Evolutionary conservation across 768 basidiomycete species (phyloP), one percentile per base, ranked within the genome.

Genomic region (Leccinum rimulosum): DNA sequence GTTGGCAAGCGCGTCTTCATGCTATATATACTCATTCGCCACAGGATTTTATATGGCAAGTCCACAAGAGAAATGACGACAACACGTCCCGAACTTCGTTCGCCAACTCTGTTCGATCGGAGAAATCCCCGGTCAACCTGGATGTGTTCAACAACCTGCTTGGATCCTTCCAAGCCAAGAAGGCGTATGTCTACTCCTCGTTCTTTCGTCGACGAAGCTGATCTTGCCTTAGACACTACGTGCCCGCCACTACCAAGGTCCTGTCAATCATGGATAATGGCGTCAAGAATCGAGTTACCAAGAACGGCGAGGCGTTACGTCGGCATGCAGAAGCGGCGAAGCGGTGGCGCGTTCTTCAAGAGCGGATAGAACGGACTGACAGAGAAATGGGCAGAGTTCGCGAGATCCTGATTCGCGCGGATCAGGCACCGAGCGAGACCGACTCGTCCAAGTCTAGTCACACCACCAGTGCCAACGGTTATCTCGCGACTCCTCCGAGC

Each of bases 191-290:
- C 63, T 57, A n/a, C 61, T 51, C 49, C 38, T 55, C 28, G 50
- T 54, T 35, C 56, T 55, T 54, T 27, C 40, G 49, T 66, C 25
- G 19, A 15, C 12, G 36, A 59, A 52, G 48, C 59, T 71, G 49
- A 65, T 36, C 54, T 58, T 38, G 52, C 54, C 35, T 50, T 66
- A 95, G 93, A 69, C 94, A 97, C 72, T 98, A 98, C 71, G 87
- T 93, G 76, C 97, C 96, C 1, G 93, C 94, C 38, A 91, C 91
- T 4, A 89, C 87, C 7, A 95, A 96, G 69, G 95, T 96, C 50
- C 81, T 98, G 27, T 85, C 89, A 27, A 95, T 97, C 66, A 89
- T 98, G 66, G 93, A 94, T 72, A 97, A 93, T 73, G 95, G 95
- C 27, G 90, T 98, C 30, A 84, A 85, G 57, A 95, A 97, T 63